These are phyloP conservation scores for Solanum raphanifolium DNA, from an alignment of 257 asterid genomes.

Conservation along the genomic window DNA sequence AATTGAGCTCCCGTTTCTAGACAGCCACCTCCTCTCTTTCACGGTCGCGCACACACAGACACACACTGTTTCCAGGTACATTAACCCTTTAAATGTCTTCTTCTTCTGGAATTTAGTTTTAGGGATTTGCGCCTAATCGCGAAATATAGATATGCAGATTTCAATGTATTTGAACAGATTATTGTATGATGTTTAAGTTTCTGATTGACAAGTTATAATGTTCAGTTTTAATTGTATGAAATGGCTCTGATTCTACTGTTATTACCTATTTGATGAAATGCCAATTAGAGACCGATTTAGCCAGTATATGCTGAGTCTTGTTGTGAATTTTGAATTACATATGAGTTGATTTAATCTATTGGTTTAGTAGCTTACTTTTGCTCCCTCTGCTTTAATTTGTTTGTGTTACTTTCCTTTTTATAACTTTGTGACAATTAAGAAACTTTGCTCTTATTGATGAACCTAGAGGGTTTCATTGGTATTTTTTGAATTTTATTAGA, in stretches of 20 bases:
- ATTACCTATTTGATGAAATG: not conserved
- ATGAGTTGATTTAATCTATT: not conserved
- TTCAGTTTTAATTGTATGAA: not conserved
- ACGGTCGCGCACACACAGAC: not conserved
- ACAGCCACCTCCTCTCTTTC: not conserved
- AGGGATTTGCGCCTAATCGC: not conserved
- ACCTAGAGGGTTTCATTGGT: not conserved
- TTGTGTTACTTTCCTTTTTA: not conserved
- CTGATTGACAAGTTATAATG: not conserved
- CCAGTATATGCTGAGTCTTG: not conserved
- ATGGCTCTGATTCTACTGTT: not conserved
- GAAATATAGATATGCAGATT: not conserved
- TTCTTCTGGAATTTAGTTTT: not conserved
- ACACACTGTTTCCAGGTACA: too few relatives aligned
- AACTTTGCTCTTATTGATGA: not conserved
- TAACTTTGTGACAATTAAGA: not conserved
- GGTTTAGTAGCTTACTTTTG: not conserved
- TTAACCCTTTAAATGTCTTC: not conserved
- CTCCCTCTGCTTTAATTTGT: not conserved
- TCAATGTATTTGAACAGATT: not conserved
- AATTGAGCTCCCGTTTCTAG: too few relatives aligned
- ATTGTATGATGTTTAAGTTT: not conserved
- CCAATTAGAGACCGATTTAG: not conserved
- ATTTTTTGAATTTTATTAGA: not conserved
- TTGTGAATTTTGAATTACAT: not conserved